phyloP scores from a whole-genome alignment of 1,139 yeast species.

The Candida frijolesensis region DNA sequence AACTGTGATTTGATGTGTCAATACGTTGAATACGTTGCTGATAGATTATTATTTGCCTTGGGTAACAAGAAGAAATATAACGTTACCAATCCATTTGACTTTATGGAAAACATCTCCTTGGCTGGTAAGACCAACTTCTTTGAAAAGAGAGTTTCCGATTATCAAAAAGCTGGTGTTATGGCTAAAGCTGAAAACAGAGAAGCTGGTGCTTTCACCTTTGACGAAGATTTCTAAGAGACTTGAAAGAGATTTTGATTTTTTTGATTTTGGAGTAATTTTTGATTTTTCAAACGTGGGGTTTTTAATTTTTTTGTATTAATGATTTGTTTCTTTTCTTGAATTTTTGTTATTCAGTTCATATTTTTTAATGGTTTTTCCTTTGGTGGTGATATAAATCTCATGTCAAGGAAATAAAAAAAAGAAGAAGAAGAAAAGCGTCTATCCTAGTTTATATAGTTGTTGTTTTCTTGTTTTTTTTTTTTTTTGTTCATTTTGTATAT shows the following conservation, averaged over 20 bases:
- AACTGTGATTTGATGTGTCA: conserved; percentile 91
- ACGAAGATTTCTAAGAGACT: conserved; percentile 45
- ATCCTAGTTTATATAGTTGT: neutral
- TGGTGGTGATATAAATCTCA: neutral
- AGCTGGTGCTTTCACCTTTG: conserved; percentile 43
- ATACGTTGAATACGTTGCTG: conserved; percentile 97
- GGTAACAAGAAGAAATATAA: conserved; percentile 91
- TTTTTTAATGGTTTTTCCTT: neutral
- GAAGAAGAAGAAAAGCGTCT: neutral
- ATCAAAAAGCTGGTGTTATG: conserved; percentile 99
- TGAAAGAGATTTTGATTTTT: neutral
- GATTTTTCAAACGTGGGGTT: neutral
- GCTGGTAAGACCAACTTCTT: conserved; percentile 99
- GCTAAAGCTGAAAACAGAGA: conserved; percentile 43
- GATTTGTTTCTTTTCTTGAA: neutral
- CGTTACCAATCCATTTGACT: conserved; percentile 92
- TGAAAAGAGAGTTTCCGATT: conserved; percentile 98
- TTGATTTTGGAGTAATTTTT: neutral
- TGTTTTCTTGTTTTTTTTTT: neutral
- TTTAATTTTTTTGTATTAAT: conserved; percentile 5
- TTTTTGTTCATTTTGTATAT: conserved; percentile 1
- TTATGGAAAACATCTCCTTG: conserved; percentile 96
- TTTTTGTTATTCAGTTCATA: neutral
- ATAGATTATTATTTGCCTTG: conserved; percentile 82
- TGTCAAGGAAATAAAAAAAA: neutral